Conservation (phyloP, 768 basidiomycete species). For the Trametes cingulata region DNA sequence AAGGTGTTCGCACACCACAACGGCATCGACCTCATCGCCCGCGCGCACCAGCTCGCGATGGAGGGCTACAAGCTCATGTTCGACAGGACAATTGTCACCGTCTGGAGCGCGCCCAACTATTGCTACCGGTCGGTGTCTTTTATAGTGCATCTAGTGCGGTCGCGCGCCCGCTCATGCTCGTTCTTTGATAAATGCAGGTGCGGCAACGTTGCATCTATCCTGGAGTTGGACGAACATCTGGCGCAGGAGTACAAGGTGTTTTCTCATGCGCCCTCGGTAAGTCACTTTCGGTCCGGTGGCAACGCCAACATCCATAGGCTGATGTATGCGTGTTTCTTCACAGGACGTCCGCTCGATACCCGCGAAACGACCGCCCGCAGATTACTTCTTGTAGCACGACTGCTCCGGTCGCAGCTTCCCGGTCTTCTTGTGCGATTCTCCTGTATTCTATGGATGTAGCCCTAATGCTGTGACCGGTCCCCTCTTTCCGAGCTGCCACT, state of each 20-base stretch:
- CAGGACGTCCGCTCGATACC: slow-evolving; percentile 83
- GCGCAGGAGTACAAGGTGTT: slow-evolving; percentile 97
- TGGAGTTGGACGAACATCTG: slow-evolving; percentile 91
- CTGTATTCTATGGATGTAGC: slow-evolving; percentile 19
- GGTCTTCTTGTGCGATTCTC: neutral
- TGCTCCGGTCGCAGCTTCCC: neutral
- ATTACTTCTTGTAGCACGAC: slow-evolving; percentile 69
- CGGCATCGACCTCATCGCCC: slow-evolving; percentile 90
- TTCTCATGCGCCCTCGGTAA: slow-evolving; percentile 81
- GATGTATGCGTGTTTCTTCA: neutral
- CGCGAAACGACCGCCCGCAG: slow-evolving; percentile 81
- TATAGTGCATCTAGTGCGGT: neutral
- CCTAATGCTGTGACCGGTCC: neutral
- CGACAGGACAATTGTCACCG: slow-evolving; percentile 91
- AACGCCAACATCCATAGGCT: neutral
- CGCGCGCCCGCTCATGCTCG: neutral
- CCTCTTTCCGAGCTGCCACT: neutral
- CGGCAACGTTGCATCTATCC: slow-evolving; percentile 93
- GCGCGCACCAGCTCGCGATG: slow-evolving; percentile 98
- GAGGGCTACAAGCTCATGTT: slow-evolving; percentile 98
- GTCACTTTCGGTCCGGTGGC: slow-evolving; percentile 31
- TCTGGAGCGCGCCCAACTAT: slow-evolving; percentile 98
- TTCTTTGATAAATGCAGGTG: slow-evolving; percentile 52
- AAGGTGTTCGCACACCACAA: slow-evolving; percentile 90
- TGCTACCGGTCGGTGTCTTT: slow-evolving; percentile 81